These are phyloP conservation scores for Ampelocalamus luodianensis DNA, from an alignment of 176 grass and related monocot species.

Conservation along the genomic window DNA sequence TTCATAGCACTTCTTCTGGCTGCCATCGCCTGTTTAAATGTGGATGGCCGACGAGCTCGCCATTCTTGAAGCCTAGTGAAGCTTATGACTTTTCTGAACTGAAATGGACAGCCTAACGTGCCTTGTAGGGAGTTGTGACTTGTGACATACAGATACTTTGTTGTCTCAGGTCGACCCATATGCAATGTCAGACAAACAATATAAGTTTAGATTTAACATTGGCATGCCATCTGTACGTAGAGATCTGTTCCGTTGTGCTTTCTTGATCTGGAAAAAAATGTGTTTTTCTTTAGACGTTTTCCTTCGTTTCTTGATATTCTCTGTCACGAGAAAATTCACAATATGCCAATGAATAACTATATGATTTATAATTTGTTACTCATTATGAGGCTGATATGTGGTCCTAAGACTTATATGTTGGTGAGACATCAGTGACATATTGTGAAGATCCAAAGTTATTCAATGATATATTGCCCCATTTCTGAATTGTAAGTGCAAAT, in stretches of 20 bases:
- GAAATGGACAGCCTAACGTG: slow-evolving; percentile 12
- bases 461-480: no score
- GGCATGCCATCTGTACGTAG: not conserved
- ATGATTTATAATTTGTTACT: no score
- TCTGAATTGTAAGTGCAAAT: not conserved
- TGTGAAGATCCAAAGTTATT: no score
- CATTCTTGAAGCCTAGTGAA: not conserved
- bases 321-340: no score
- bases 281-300: not conserved
- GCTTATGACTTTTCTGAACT: not conserved
- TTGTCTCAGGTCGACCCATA: not conserved
- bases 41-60: not conserved
- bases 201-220: not conserved
- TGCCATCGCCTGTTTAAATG: not conserved
- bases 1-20: not conserved
- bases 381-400: no score
- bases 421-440: no score
- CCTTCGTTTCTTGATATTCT: no score
- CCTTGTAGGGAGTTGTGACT: not conserved
- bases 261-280: not conserved
- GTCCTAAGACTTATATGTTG: no score
- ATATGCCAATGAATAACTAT: no score
- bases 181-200: not conserved
- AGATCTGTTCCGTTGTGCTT: not conserved
- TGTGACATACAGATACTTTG: not conserved